Conservation (phyloP, 2,329 filamentous ascomycete genomes). For the Xylaria sp. region DNA sequence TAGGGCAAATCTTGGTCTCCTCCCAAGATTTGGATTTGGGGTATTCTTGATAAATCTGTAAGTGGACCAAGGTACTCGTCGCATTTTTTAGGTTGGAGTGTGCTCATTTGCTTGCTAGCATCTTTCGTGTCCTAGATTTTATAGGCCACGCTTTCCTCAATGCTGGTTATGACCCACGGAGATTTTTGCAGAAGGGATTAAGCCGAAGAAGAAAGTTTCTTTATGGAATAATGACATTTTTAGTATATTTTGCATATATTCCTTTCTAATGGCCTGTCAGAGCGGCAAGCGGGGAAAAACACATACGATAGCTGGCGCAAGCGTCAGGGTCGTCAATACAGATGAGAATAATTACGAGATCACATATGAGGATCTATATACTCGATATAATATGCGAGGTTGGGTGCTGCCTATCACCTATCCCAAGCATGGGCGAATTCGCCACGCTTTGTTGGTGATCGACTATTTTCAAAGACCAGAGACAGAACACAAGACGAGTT, state of each 20-base stretch:
- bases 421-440: neutral
- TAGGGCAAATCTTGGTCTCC: conserved; percentile 38
- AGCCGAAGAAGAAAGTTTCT: conserved; percentile 42
- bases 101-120: conserved; percentile 35
- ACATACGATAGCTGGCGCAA: neutral
- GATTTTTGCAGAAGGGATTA: conserved; percentile 44
- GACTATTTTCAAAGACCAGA: neutral
- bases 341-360: conserved; percentile 7
- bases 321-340: neutral
- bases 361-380: conserved; percentile 1
- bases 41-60: conserved; percentile 50
- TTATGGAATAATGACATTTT: conserved; percentile 47
- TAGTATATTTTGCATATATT: conserved; percentile 51
- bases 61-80: conserved; percentile 27
- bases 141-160: conserved; percentile 48
- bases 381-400: neutral
- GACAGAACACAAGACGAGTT: neutral
- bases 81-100: neutral
- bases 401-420: neutral
- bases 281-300: neutral
- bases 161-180: conserved; percentile 48
- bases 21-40: conserved; percentile 48
- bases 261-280: conserved; percentile 41
- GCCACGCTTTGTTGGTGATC: neutral
- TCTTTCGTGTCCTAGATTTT: conserved; percentile 48